A percentile compares a stretch with the other conserved stretches of the same genome.
These are phyloP conservation scores for Sedum album DNA, from an alignment of 164 flowering plant species.

Conservation along the genomic window DNA sequence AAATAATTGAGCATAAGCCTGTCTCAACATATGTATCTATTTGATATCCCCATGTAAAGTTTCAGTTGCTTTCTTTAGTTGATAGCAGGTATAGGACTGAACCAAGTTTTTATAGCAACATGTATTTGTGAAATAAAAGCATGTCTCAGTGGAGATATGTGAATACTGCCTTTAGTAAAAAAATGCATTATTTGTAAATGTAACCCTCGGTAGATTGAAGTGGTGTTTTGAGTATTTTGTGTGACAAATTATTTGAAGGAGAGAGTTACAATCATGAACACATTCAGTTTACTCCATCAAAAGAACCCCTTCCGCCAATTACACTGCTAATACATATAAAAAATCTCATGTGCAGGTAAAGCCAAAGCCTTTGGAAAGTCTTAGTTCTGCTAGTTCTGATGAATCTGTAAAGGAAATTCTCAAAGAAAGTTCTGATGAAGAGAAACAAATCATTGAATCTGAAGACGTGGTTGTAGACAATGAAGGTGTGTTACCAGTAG, in stretches of 20 bases:
- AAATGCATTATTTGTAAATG: too few species aligned
- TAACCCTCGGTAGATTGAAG: neutral
- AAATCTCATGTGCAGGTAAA: slow-evolving; percentile 39
- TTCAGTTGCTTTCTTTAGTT: neutral
- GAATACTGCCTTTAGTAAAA: neutral
- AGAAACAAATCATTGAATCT: slow-evolving; percentile 30
- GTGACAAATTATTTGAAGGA: neutral
- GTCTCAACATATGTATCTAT: neutral
- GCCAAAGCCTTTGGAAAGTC: slow-evolving; percentile 35
- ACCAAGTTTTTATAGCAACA: neutral
- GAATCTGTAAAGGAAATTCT: slow-evolving; percentile 35
- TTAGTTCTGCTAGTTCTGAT: slow-evolving; percentile 31
- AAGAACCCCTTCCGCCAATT: neutral
- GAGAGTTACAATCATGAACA: neutral
- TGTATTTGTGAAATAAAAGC: neutral
- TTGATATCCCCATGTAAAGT: neutral
- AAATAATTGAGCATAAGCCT: neutral
- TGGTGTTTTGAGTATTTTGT: neutral
- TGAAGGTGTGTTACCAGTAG: slow-evolving; percentile 21
- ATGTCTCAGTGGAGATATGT: neutral
- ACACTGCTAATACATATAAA: neutral
- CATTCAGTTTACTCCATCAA: neutral
- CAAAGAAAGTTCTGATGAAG: slow-evolving; percentile 39
- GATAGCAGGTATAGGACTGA: neutral
- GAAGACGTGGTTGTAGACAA: slow-evolving; percentile 16